Evolutionary conservation across 2,329 filamentous ascomycete genomes (phyloP), one percentile per base, ranked within the genome.

Genomic region (Exophiala spinifera): DNA sequence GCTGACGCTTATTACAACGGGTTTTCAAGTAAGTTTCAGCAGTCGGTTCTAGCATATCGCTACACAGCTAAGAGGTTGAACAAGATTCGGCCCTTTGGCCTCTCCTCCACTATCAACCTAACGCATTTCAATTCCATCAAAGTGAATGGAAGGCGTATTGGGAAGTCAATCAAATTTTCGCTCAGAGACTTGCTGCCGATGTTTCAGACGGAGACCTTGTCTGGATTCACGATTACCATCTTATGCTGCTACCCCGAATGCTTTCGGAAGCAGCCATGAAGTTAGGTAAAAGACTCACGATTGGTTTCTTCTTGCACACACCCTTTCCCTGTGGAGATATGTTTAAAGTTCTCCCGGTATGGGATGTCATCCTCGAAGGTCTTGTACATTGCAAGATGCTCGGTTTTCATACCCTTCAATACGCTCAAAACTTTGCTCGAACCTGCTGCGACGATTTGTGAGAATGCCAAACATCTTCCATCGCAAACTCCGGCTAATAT

Each of bases 271-370:
- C 46, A 21, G 28, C 28, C n/a, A 86, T 91, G 44, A 90, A 95
- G 70, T 83, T 87, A 39, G 78, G 90, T 17, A 89, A 90, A 2
- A 88, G 89, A 70, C 88, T 95, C 72, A 95, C 95, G 74, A 91
- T 96, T 67, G 87, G 89, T 50, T 96, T 96, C 76, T 96, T 89
- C 76, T 78, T 96, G 43, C 92, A 97, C 71, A 86, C 89, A 43
- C 92, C 92, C 0, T 96, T 96, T 72, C 92, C 92, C 28, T 96
- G 90, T 72, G 95, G 89, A 77, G 92, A 97, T 71, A 96, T 95
- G 68, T 83, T 96, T 68, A 84, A 91, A 47, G 96, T 91, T 69
- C 77, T 96, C 52, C 88, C 89, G 39, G 84, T 89, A 59, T 84
- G 92, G 62, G 95, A 95, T 72, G 91, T 96, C 69, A 80, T 97